Conservation (phyloP, 306 rosid species). For the Carpinus fangiana region DNA sequence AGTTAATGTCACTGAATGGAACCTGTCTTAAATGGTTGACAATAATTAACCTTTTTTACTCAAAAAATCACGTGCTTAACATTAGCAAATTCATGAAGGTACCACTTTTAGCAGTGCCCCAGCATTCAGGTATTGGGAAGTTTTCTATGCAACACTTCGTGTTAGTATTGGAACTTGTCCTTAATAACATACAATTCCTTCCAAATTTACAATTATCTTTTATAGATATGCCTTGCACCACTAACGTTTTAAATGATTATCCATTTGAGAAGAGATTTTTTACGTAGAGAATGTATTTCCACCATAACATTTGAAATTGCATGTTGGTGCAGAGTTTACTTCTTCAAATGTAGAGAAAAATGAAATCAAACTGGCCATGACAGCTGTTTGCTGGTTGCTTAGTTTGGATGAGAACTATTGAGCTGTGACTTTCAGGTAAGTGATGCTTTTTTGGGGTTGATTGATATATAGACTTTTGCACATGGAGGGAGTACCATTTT, state of each 20-base stretch:
- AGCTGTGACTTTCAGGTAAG: neutral
- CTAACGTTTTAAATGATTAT: neutral
- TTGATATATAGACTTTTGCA: neutral
- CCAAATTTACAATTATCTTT: neutral
- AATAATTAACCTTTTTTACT: neutral
- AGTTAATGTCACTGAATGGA: neutral
- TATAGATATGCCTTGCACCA: neutral
- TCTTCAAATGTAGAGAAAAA: neutral
- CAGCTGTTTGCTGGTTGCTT: neutral
- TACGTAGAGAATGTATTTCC: neutral
- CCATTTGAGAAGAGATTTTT: neutral
- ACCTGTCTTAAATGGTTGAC: neutral
- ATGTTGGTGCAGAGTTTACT: neutral
- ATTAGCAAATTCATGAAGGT: neutral
- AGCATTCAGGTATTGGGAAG: neutral
- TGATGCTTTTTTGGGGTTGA: neutral
- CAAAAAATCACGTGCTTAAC: neutral
- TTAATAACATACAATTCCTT: neutral
- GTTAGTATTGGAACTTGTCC: neutral
- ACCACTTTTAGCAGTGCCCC: neutral
- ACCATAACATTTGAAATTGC: neutral
- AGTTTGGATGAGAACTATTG: neutral
- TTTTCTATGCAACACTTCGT: neutral
- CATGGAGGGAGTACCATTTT: neutral
- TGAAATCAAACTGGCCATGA: neutral